phyloP scores from a whole-genome alignment of 2,329 filamentous ascomycete species.

The Colletotrichum tropicicola region DNA sequence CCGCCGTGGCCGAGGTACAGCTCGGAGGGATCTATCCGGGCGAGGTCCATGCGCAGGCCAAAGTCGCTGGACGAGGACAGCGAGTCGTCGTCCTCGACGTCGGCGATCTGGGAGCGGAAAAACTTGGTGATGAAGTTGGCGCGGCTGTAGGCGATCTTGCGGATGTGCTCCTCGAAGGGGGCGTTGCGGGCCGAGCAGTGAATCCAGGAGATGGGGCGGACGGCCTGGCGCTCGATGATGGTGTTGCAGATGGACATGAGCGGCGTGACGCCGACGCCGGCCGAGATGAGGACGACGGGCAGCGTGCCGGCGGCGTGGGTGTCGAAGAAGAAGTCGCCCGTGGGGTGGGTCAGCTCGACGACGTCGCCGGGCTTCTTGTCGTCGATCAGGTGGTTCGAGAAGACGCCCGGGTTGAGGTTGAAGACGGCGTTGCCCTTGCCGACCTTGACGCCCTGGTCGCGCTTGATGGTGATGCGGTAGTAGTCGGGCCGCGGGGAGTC shows the following conservation, averaged over 20 bases:
- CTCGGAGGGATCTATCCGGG: conserved; percentile 51
- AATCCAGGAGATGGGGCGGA: conserved; percentile 65
- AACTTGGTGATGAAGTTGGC: conserved; percentile 50
- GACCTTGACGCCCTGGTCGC: conserved; percentile 59
- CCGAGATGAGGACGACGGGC: conserved; percentile 69
- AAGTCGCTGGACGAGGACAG: conserved; percentile 54
- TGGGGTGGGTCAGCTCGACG: conserved; percentile 73
- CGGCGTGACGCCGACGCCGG: conserved; percentile 68
- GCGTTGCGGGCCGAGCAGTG: conserved; percentile 59
- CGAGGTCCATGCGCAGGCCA: conserved; percentile 54
- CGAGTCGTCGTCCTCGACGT: conserved; percentile 50
- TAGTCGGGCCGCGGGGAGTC: conserved; percentile 68
- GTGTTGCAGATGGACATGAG: conserved; percentile 69
- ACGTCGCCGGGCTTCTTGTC: conserved; percentile 67
- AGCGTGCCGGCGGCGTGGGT: conserved; percentile 45
- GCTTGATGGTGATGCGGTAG: conserved; percentile 78
- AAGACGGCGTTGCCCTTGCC: conserved; percentile 51
- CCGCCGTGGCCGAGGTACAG: conserved; percentile 54
- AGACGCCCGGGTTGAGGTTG: conserved; percentile 65
- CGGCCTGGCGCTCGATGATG: conserved; percentile 52
- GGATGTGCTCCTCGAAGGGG: conserved; percentile 64
- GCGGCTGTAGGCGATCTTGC: conserved; percentile 49
- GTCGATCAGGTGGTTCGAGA: conserved; percentile 77
- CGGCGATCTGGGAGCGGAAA: conserved; percentile 58
- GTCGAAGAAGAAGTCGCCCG: conserved; percentile 68